Evolutionary conservation across 2,329 filamentous ascomycete genomes (phyloP).

Genomic region (Aplosporella prunicola): DNA sequence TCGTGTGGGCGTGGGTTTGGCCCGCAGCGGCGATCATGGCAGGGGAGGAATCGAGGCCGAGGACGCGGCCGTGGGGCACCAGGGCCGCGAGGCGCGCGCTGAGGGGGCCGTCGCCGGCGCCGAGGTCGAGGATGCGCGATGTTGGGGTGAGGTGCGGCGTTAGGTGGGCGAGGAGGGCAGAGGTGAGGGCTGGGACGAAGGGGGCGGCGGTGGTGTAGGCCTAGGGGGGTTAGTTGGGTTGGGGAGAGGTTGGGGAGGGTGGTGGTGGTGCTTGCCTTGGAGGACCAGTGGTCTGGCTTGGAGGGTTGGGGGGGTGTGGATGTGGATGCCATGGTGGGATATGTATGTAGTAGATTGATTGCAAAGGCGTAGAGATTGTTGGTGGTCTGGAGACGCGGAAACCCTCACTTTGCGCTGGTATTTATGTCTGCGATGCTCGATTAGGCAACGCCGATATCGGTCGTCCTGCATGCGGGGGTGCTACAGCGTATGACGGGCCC

Average conservation of each 20-base stretch:
- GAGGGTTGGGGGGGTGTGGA: background rate
- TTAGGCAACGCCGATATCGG: slow-evolving; percentile 6
- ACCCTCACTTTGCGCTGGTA: too few relatives aligned
- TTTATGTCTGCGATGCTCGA: slow-evolving; percentile 3
- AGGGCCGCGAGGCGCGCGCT: slow-evolving; percentile 31
- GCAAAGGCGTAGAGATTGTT: background rate
- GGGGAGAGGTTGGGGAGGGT: background rate
- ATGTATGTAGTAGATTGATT: background rate
- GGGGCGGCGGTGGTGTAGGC: slow-evolving; percentile 27
- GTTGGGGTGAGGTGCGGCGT: slow-evolving; percentile 20
- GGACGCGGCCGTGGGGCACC: slow-evolving; percentile 25
- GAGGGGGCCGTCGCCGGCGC: slow-evolving; percentile 32
- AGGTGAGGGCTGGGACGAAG: slow-evolving; percentile 34
- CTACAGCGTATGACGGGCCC: too few relatives aligned
- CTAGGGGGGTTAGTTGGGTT: slow-evolving; percentile 8
- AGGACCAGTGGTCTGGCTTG: slow-evolving; percentile 8
- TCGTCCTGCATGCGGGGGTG: too few relatives aligned
- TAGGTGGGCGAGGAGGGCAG: slow-evolving; percentile 29
- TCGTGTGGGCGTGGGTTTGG: slow-evolving; percentile 14
- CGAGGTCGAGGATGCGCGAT: slow-evolving; percentile 32
- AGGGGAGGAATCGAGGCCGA: slow-evolving; percentile 32
- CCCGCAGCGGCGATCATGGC: slow-evolving; percentile 32
- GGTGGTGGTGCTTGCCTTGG: slow-evolving; percentile 1
- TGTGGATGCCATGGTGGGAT: background rate
- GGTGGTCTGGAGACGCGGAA: background rate